A percentile compares a stretch with the other conserved stretches of the same genome.
phyloP scores from a whole-genome alignment of 441 rosid species.

The Populus hybrid region DNA sequence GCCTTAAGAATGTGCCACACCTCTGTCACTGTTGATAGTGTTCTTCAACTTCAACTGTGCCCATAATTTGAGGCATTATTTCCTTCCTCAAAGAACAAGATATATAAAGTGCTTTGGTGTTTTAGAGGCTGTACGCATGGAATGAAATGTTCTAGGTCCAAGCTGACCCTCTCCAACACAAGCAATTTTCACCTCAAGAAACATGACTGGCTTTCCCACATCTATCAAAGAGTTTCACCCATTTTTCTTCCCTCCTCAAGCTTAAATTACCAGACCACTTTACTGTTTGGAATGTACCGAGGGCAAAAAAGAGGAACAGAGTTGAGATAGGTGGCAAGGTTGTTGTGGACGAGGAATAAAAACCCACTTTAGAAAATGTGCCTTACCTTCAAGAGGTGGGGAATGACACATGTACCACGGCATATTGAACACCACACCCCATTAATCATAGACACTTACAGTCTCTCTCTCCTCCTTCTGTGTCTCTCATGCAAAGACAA shows the following conservation, averaged over 20 bases:
- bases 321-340: slow-evolving; percentile 13
- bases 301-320: neutral
- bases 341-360: slow-evolving; percentile 37
- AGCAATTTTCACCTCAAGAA: neutral
- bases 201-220: no score
- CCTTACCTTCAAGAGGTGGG: slow-evolving; percentile 51
- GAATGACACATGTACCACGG: slow-evolving; percentile 60
- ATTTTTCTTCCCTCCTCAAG: neutral
- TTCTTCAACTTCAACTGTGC: neutral
- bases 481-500: slow-evolving; percentile 1
- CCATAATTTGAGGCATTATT: neutral
- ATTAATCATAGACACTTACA: slow-evolving; percentile 14
- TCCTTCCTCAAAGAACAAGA: neutral
- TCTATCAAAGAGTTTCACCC: neutral
- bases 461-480: slow-evolving; percentile 16
- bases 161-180: slow-evolving; percentile 6
- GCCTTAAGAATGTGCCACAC: neutral
- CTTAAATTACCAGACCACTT: neutral
- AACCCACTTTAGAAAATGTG: slow-evolving; percentile 23
- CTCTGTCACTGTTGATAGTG: neutral
- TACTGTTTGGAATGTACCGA: neutral
- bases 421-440: slow-evolving; percentile 26
- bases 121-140: neutral
- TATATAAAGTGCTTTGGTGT: neutral
- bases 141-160: neutral